Evolutionary conservation across 2,329 filamentous ascomycete genomes (phyloP).

Genomic region (Aspergillus viridinutans): DNA sequence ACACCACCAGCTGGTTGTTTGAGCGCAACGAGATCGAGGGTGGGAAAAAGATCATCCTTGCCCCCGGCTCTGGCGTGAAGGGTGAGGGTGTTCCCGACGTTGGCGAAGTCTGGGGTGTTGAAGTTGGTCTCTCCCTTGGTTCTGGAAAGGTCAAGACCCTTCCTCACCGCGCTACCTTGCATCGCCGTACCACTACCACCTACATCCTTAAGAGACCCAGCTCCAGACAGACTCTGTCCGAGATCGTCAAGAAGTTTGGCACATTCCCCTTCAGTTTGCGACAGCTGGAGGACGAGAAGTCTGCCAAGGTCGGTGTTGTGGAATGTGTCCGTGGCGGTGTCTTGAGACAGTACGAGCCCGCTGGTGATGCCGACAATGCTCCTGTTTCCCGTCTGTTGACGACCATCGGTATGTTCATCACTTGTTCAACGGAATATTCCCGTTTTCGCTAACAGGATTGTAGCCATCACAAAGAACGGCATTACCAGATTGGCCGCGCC

Average conservation of each 20-base stretch:
- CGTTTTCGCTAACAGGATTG: slow-evolving; percentile 4
- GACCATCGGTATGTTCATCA: slow-evolving; percentile 72
- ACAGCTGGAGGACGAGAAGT: slow-evolving; percentile 93
- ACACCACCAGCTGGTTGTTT: slow-evolving; percentile 96
- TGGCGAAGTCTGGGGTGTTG: slow-evolving; percentile 95
- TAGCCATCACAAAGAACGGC: slow-evolving; percentile 97
- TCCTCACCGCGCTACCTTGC: slow-evolving; percentile 81
- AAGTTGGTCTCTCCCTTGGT: slow-evolving; percentile 87
- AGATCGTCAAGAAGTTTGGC: slow-evolving; percentile 95
- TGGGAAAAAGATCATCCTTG: slow-evolving; percentile 95
- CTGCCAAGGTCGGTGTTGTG: slow-evolving; percentile 91
- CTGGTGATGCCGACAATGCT: slow-evolving; percentile 85
- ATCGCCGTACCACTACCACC: slow-evolving; percentile 86
- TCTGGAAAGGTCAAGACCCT: slow-evolving; percentile 92
- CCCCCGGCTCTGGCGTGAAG: slow-evolving; percentile 74
- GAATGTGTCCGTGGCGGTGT: slow-evolving; percentile 93
- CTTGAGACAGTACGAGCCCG: slow-evolving; percentile 91
- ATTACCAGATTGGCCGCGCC: slow-evolving; percentile 79
- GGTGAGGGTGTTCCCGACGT: slow-evolving; percentile 86
- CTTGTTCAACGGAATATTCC: background rate
- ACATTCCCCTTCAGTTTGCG: slow-evolving; percentile 96
- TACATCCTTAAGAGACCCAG: slow-evolving; percentile 92
- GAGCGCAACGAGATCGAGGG: slow-evolving; percentile 97
- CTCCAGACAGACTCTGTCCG: slow-evolving; percentile 85
- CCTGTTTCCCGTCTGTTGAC: slow-evolving; percentile 83